Base-by-base conservation (phyloP, 306 rosid species). In the Rubus idaeus region DNA sequence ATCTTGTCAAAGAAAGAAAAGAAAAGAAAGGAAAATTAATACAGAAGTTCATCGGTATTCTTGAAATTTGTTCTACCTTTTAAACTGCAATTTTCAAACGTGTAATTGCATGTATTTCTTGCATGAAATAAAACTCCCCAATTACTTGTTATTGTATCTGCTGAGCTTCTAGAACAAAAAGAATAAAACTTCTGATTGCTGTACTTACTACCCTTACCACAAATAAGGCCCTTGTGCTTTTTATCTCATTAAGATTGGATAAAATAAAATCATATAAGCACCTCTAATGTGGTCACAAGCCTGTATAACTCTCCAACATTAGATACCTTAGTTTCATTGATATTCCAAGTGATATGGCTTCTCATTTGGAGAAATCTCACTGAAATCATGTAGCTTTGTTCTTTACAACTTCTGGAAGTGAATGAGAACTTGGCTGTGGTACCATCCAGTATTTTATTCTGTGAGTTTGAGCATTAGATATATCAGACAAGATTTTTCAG, bases 391-490 rank as follows among this genome's bases (percentile, higher is more conserved):
- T 49, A 8, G 44, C 26, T 49, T 64, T 49, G 12, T 47, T 10
- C 20, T 69, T 30, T 35, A 70, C 26, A 50, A 50, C 39, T 41
- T 70, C 26, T 49, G 42, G 61, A 70, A 30, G 61, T 40, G 13
- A 35, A 49, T 70, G 42, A 47, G 74, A 69, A 46, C 58, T 26
- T 69, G 75, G 61, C n/a, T 3, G 42, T 70, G 61, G 44, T 16
- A 51, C 39, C 35, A 3, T 10, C 60, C 49, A 53, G 18, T 21
- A 13, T 47, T 26, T n/a, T 68, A 12, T 71, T 37, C 6, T 53
- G 4, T 71, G 64, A 63, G 66, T 41, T 52, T 52, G 20, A 55
- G 47, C 12, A 71, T 35, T 35, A 16, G 75, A 10, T 18, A 39
- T 12, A 49, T 49, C 74, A 49, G 23, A 69, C 42, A 69, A 13